A percentile compares a stretch with the other conserved stretches of the same genome.
phyloP scores from a whole-genome alignment of 2,329 filamentous ascomycete genomes.

The Exophiala lecanii-corni region DNA sequence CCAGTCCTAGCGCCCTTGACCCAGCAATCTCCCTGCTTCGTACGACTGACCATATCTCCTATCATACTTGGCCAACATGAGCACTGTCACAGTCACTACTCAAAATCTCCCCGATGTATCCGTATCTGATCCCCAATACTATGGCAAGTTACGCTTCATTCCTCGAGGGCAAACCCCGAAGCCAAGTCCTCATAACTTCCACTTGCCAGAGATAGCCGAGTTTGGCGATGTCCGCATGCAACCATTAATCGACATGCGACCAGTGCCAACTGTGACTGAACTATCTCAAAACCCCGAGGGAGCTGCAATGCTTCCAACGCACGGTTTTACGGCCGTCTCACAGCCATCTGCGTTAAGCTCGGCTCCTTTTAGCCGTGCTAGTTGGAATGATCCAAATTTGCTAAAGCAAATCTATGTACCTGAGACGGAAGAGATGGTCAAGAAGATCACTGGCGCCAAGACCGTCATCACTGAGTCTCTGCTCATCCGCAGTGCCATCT shows the following conservation, averaged over 20 bases:
- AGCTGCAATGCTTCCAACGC: conserved; percentile 15
- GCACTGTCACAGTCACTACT: conserved; percentile 11
- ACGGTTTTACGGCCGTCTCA: conserved; percentile 18
- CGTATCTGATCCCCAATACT: conserved; percentile 15
- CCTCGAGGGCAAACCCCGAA: conserved; percentile 17
- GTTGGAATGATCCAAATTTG: conserved; percentile 26
- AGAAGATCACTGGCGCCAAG: conserved; percentile 28
- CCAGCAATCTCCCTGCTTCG: no score
- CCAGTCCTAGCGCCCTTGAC: no score
- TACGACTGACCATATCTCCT: no score
- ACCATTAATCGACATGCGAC: conserved; percentile 21
- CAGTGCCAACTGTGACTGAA: conserved; percentile 15
- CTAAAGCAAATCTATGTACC: conserved; percentile 27
- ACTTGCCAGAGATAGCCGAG: conserved; percentile 21
- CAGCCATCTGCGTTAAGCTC: conserved; percentile 25
- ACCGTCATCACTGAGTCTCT: conserved; percentile 27
- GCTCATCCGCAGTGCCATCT: conserved; percentile 25
- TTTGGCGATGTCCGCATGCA: conserved; percentile 22
- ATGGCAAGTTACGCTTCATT: conserved; percentile 21
- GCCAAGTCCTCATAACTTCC: conserved; percentile 20
- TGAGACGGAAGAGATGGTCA: conserved; percentile 28
- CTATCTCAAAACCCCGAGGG: conserved; percentile 10
- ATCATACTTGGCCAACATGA: no score
- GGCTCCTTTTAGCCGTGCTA: conserved; percentile 19
- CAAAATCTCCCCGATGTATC: conserved; percentile 4